Percentiles rank a stretch among this genome's conserved stretches.
Conservation (phyloP, 257 asterid genomes). For the Gardenia jasminoides region DNA sequence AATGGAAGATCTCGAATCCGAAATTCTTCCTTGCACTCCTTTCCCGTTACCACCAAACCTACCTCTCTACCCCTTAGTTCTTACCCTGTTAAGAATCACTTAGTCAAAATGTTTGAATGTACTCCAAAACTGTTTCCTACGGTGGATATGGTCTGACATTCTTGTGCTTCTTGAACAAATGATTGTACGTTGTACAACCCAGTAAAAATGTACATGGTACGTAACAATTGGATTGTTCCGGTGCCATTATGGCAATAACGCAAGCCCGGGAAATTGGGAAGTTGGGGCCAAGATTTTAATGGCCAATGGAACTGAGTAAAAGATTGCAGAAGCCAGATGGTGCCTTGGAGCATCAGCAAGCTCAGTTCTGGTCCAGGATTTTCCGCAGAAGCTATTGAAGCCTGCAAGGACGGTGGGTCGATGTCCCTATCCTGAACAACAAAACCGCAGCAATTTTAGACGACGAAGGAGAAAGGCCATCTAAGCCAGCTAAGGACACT, state of each 20-base stretch:
- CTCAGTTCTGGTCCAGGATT: not conserved
- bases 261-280: not conserved
- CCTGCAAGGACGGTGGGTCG: not conserved
- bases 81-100: no score
- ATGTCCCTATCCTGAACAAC: conserved; percentile 6
- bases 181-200: not conserved
- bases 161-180: not conserved
- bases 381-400: conserved; percentile 3
- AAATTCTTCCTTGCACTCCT: no score
- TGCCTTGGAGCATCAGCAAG: not conserved
- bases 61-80: no score
- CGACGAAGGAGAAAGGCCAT: not conserved
- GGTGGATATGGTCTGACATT: no score
- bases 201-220: not conserved
- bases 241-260: not conserved
- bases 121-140: not conserved
- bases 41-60: no score
- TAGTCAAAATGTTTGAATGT: not conserved
- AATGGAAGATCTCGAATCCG: no score
- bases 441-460: not conserved
- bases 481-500: not conserved
- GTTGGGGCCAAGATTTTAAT: conserved; percentile 10
- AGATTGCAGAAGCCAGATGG: not conserved
- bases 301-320: not conserved
- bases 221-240: not conserved